Evolutionary conservation across 441 rosid species (phyloP).

Genomic region (Pelargonium cotyledonis): DNA sequence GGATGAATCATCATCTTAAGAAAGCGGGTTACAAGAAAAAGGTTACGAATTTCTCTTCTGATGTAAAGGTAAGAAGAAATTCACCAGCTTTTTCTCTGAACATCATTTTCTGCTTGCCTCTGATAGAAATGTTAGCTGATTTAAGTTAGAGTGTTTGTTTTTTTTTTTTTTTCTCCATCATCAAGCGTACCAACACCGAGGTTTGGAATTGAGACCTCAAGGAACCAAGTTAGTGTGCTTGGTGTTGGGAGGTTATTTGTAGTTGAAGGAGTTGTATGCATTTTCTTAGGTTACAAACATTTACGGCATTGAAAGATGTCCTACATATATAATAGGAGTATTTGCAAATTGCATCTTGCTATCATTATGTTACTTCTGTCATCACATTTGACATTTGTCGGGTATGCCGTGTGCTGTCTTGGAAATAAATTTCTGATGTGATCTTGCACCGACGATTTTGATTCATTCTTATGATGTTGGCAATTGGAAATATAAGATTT

Average conservation of each 20-base stretch:
- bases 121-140: not conserved
- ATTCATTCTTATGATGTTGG: not conserved
- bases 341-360: not conserved
- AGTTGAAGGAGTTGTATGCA: not conserved
- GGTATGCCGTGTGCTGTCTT: not conserved
- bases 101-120: conserved; percentile 10
- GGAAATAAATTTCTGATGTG: not conserved
- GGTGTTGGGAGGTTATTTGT: conserved; percentile 1
- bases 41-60: conserved; percentile 90
- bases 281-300: not conserved
- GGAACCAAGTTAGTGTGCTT: not conserved
- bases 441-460: not conserved
- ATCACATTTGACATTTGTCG: not conserved
- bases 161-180: too few species aligned
- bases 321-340: not conserved
- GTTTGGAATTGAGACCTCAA: too few species aligned
- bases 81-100: conserved; percentile 13
- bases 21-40: conserved; percentile 83
- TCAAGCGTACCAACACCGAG: too few species aligned
- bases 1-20: conserved; percentile 98
- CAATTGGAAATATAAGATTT: conserved; percentile 9
- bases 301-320: not conserved
- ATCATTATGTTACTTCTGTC: not conserved
- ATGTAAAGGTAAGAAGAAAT: conserved; percentile 71
- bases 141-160: not conserved